A percentile compares a stretch with the other conserved stretches of the same genome.
phyloP scores from a whole-genome alignment of 208 protist genomes.

The Leishmania turanica region DNA sequence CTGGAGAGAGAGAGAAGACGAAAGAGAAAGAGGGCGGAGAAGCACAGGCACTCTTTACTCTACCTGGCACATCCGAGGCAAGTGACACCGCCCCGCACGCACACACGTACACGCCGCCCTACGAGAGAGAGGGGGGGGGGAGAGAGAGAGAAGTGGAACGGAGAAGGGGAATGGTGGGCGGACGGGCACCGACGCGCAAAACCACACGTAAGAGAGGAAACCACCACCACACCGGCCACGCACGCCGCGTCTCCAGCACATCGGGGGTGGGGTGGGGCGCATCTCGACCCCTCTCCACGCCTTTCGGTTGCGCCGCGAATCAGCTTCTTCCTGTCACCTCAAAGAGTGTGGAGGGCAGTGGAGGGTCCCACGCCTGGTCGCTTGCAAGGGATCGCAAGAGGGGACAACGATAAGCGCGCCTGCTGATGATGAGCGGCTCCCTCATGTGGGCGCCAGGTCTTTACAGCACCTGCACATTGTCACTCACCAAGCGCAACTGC shows the following conservation, averaged over 20 bases:
- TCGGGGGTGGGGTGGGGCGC: background rate
- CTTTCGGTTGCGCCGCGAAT: background rate
- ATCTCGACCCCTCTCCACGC: background rate
- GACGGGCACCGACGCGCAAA: background rate
- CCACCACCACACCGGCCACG: background rate
- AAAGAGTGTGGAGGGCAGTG: background rate
- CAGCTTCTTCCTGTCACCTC: background rate
- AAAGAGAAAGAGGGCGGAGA: background rate
- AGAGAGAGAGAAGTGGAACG: background rate
- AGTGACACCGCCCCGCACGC: background rate
- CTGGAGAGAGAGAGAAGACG: background rate
- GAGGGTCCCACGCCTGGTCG: background rate
- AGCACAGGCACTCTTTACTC: background rate
- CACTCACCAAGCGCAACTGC: conserved; percentile 48
- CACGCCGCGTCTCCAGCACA: background rate
- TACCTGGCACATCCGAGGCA: background rate
- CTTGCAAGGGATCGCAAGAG: conserved; percentile 8
- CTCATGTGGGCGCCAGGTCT: background rate
- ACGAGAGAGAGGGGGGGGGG: background rate
- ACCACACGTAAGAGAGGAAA: background rate
- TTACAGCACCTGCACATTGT: conserved; percentile 56
- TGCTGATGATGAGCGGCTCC: background rate
- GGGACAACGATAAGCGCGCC: background rate
- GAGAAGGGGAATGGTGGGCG: background rate
- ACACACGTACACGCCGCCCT: background rate